Conservation (phyloP, 441 rosid species). For the Eruca vesicaria region DNA sequence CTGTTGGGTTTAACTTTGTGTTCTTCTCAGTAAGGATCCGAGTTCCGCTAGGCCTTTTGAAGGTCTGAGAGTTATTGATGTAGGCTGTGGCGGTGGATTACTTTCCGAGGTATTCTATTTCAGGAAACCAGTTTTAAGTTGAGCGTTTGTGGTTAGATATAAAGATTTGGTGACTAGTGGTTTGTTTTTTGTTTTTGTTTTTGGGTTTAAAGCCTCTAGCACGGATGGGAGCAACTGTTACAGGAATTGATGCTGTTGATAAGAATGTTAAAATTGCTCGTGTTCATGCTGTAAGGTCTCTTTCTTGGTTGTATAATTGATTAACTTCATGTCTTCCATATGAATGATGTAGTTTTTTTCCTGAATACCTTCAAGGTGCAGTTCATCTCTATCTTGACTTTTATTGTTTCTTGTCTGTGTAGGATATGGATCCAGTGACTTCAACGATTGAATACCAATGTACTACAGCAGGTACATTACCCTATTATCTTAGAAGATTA, state of each 20-base stretch:
- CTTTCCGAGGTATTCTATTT: slow-evolving; percentile 77
- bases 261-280: slow-evolving; percentile 89
- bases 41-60: slow-evolving; percentile 68
- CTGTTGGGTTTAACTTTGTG: neutral
- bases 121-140: neutral
- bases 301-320: slow-evolving; percentile 8
- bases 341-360: neutral
- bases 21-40: slow-evolving; percentile 54
- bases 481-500: slow-evolving; percentile 9
- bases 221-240: slow-evolving; percentile 93
- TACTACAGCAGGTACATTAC: slow-evolving; percentile 77
- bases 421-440: slow-evolving; percentile 80
- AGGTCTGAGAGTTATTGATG: slow-evolving; percentile 72
- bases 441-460: slow-evolving; percentile 74
- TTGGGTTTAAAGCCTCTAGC: slow-evolving; percentile 73
- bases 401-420: neutral
- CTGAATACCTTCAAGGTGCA: neutral
- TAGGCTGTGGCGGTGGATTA: slow-evolving; percentile 96
- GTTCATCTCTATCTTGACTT: neutral
- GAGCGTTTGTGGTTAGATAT: neutral
- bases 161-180: slow-evolving; percentile 3
- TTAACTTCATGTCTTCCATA: neutral
- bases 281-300: slow-evolving; percentile 80
- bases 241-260: slow-evolving; percentile 92
- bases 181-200: slow-evolving; percentile 1